Conservation (phyloP, 192 early-diverging fungal species). For the Thamnidium elegans region DNA sequence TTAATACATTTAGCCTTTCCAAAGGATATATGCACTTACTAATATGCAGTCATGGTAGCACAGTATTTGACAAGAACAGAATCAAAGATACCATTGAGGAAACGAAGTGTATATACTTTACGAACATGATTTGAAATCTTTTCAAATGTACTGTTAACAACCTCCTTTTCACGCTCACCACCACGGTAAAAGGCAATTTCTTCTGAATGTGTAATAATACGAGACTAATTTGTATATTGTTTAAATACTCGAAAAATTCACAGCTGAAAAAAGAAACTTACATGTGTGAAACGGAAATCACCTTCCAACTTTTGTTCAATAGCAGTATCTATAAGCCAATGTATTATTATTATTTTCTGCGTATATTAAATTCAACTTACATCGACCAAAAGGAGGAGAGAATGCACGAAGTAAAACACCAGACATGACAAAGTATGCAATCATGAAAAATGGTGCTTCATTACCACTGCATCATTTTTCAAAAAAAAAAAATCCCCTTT, state of each 20-base stretch:
- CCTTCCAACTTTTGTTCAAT: constrained; percentile 76
- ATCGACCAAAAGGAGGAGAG: constrained; percentile 81
- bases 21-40: constrained; percentile 39
- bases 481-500: neutral
- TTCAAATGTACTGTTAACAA: constrained; percentile 63
- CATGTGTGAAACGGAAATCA: constrained; percentile 79
- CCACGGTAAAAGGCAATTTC: constrained; percentile 80
- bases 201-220: constrained; percentile 82
- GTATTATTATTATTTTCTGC: neutral
- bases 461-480: constrained; percentile 35
- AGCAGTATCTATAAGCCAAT: constrained; percentile 52
- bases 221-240: constrained; percentile 39
- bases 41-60: constrained; percentile 65
- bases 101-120: constrained; percentile 58
- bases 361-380: constrained; percentile 25
- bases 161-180: constrained; percentile 61
- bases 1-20: neutral
- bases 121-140: constrained; percentile 53
- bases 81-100: constrained; percentile 61
- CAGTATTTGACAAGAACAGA: constrained; percentile 65
- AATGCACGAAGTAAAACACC: constrained; percentile 64
- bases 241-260: neutral
- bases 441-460: constrained; percentile 58
- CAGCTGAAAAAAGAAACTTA: constrained; percentile 21
- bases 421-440: constrained; percentile 58